Evolutionary conservation across 257 asterid genomes (phyloP).

Genomic region (Primulina huaijiensis): DNA sequence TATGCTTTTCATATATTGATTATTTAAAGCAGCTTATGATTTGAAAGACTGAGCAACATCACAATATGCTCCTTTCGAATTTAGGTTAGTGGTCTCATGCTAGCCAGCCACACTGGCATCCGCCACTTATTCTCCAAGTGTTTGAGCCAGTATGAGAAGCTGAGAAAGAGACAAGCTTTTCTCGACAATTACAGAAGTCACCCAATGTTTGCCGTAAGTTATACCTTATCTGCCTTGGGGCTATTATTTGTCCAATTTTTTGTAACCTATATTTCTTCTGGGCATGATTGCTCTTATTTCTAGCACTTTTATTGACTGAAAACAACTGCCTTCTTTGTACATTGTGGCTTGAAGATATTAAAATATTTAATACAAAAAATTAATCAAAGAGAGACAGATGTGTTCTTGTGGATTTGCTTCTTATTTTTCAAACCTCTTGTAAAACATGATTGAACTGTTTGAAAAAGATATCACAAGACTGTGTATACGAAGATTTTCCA

Average conservation of each 20-base stretch:
- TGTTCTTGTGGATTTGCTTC: background rate
- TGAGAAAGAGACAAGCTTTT: slow-evolving; percentile 99
- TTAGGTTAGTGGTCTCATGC: slow-evolving; percentile 98
- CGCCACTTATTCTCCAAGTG: slow-evolving; percentile 97
- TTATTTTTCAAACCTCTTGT: background rate
- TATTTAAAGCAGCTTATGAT: background rate
- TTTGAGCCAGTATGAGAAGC: slow-evolving; percentile 92
- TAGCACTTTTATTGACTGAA: slow-evolving; percentile 8
- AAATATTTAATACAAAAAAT: background rate
- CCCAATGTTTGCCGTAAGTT: slow-evolving; percentile 96
- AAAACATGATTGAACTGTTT: background rate
- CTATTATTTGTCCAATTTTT: background rate
- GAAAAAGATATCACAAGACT: background rate
- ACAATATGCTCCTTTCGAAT: slow-evolving; percentile 22
- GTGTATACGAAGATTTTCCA: background rate
- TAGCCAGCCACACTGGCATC: slow-evolving; percentile 98
- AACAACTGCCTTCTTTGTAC: slow-evolving; percentile 4
- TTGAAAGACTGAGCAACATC: slow-evolving; percentile 19
- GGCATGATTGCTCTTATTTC: background rate
- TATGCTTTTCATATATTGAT: slow-evolving; percentile 15
- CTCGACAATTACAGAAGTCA: slow-evolving; percentile 91
- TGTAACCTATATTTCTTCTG: background rate
- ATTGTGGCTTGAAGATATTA: background rate
- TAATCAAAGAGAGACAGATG: background rate
- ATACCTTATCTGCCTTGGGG: slow-evolving; percentile 17